phyloP scores from a whole-genome alignment of 2,329 filamentous ascomycete species.

The Diaporthe ampelina region DNA sequence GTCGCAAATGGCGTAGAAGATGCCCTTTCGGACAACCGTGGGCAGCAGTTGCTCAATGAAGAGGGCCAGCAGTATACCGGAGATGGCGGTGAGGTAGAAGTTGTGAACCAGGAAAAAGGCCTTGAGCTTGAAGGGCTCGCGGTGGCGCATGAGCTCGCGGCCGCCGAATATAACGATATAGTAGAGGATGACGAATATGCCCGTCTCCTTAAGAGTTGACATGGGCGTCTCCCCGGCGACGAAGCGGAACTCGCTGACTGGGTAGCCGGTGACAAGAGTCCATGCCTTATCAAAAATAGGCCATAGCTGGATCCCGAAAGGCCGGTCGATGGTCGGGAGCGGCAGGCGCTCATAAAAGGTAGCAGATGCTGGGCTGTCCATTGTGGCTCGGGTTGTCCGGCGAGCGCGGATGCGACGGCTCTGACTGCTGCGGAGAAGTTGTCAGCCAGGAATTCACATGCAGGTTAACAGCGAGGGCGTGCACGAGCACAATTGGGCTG shows the following conservation, averaged over 20 bases:
- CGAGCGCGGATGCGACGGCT: constrained; percentile 3
- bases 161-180: constrained; percentile 95
- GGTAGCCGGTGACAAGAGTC: constrained; percentile 82
- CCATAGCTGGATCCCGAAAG: constrained; percentile 94
- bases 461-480: neutral
- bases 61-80: constrained; percentile 82
- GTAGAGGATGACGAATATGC: constrained; percentile 86
- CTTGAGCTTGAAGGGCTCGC: constrained; percentile 88
- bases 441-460: constrained; percentile 1
- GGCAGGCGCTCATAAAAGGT: constrained; percentile 70
- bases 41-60: constrained; percentile 94
- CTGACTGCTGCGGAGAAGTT: neutral
- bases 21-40: constrained; percentile 81
- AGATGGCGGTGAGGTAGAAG: constrained; percentile 91
- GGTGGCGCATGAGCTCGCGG: constrained; percentile 90
- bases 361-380: constrained; percentile 51
- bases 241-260: constrained; percentile 89
- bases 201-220: constrained; percentile 88
- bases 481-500: neutral
- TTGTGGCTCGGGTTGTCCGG: constrained; percentile 40
- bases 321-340: constrained; percentile 87
- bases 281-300: constrained; percentile 93
- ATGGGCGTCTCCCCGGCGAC: constrained; percentile 85
- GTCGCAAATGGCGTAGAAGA: constrained; percentile 92
- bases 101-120: constrained; percentile 96